phyloP scores from a whole-genome alignment of 2,329 filamentous ascomycete species.

The Colletotrichum liriopes region DNA sequence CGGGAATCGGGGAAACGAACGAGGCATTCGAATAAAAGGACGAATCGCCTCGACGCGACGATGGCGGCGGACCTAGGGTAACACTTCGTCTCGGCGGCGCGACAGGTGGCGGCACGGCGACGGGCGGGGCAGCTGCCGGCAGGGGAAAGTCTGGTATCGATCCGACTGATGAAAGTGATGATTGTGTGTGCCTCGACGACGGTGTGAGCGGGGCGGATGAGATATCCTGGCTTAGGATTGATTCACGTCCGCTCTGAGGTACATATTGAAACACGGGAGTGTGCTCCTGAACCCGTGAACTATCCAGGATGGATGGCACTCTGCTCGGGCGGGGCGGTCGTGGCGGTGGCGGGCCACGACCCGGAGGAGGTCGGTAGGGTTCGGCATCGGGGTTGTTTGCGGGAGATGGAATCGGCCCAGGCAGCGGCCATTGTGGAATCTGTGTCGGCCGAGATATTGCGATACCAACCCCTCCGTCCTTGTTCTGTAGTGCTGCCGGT shows the following conservation, averaged over 20 bases:
- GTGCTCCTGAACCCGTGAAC: conserved; percentile 69
- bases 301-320: conserved; percentile 72
- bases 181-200: conserved; percentile 66
- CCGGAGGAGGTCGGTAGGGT: conserved; percentile 67
- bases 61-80: conserved; percentile 73
- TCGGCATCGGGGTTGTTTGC: conserved; percentile 52
- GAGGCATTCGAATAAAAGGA: conserved; percentile 78
- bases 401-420: conserved; percentile 56
- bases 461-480: conserved; percentile 57
- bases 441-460: conserved; percentile 69
- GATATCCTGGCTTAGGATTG: conserved; percentile 53
- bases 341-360: conserved; percentile 67
- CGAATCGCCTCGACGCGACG: conserved; percentile 72
- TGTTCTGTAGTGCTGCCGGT: conserved; percentile 53
- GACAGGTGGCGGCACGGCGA: conserved; percentile 44
- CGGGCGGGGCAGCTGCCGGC: conserved; percentile 52
- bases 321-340: conserved; percentile 73
- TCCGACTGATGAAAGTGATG: conserved; percentile 68
- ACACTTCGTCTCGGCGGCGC: conserved; percentile 63
- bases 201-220: conserved; percentile 64
- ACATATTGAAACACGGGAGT: conserved; percentile 68
- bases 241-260: conserved; percentile 55
- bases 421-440: conserved; percentile 70
- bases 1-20: conserved; percentile 82
- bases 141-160: conserved; percentile 74